Conservation (phyloP, 2,329 filamentous ascomycete species). For the Pezicula rhizophila region DNA sequence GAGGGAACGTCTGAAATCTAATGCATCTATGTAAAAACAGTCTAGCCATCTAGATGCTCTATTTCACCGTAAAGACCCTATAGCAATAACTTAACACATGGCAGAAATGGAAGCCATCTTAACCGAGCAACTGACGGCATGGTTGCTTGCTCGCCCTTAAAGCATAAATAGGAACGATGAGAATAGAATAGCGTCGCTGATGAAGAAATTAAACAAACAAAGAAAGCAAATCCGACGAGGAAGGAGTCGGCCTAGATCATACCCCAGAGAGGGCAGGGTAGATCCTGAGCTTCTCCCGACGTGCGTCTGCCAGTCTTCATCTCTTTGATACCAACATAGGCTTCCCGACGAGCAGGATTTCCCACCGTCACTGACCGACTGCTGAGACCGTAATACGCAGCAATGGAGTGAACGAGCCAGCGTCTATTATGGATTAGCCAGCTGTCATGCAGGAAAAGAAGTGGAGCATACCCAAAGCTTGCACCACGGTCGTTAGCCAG, state of each 20-base stretch:
- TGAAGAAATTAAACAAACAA: neutral
- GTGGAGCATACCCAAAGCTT: constrained; percentile 57
- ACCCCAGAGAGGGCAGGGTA: constrained; percentile 59
- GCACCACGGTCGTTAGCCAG: constrained; percentile 69
- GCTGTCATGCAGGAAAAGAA: constrained; percentile 6
- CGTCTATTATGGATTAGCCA: constrained; percentile 47
- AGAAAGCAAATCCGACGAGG: neutral
- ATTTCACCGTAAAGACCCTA: neutral
- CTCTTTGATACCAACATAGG: constrained; percentile 72
- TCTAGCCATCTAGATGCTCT: neutral
- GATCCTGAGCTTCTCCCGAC: constrained; percentile 23
- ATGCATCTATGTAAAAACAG: neutral
- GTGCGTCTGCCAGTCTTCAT: constrained; percentile 17
- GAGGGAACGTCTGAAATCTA: neutral
- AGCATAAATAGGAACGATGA: neutral
- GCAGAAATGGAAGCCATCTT: neutral
- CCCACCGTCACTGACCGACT: constrained; percentile 75
- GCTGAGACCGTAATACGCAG: constrained; percentile 77
- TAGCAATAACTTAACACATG: neutral
- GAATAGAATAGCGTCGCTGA: neutral
- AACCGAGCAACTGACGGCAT: no score
- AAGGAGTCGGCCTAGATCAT: constrained; percentile 12
- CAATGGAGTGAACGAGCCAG: constrained; percentile 90
- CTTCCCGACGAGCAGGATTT: constrained; percentile 66
- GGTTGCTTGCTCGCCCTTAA: no score